Conservation (phyloP, 805 yeast genomes). For the Pachysolen tannophilus region DNA sequence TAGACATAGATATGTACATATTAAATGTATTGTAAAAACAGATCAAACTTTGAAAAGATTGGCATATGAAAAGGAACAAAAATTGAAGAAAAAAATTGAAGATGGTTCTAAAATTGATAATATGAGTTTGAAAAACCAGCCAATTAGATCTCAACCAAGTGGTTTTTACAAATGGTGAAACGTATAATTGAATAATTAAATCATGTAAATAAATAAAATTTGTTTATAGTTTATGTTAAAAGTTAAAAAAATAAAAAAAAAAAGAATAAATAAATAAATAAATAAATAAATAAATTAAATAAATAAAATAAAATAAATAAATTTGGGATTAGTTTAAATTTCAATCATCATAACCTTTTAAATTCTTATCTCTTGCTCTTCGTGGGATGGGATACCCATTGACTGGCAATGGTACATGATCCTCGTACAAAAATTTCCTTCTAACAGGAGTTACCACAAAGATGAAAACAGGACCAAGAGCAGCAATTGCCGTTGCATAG, state of each 20-base stretch:
- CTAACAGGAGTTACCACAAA: constrained; percentile 57
- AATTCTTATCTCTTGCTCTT: constrained; percentile 40
- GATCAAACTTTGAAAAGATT: constrained; percentile 54
- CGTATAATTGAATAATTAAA: not conserved
- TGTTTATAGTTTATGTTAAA: not conserved
- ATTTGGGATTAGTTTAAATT: not conserved
- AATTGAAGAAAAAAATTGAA: constrained; percentile 22
- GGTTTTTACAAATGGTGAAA: constrained; percentile 50
- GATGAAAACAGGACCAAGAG: constrained; percentile 59
- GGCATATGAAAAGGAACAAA: constrained; percentile 48
- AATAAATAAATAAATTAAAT: constrained; percentile 2
- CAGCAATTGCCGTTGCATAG: constrained; percentile 55
- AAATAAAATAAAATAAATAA: constrained; percentile 9
- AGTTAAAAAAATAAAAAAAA: not conserved
- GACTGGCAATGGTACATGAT: constrained; percentile 57
- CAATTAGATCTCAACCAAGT: constrained; percentile 39
- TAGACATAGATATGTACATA: constrained; percentile 70
- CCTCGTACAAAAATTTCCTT: constrained; percentile 57
- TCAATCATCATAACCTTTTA: constrained; percentile 50
- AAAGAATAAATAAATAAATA: constrained; percentile 1
- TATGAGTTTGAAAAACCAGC: constrained; percentile 34
- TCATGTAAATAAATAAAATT: not conserved
- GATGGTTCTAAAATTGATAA: constrained; percentile 30
- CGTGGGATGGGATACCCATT: constrained; percentile 48
- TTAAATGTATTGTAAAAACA: constrained; percentile 68